Base-by-base conservation (phyloP, 2,329 filamentous ascomycete genomes). In the Lecanoromycetidae sp. region DNA sequence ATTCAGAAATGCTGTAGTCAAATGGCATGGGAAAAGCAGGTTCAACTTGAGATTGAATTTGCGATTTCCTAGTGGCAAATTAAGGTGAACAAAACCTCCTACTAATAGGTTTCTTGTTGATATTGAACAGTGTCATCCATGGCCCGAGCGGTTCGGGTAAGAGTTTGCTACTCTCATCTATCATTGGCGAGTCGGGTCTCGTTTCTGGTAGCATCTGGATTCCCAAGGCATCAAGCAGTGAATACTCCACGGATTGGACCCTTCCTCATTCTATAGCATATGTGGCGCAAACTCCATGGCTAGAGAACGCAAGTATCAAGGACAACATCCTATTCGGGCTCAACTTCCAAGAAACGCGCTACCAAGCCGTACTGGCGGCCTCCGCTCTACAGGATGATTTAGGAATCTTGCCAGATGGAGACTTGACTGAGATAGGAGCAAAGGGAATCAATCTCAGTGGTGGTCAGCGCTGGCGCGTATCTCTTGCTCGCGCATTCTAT, bases 381-480 rank as follows among this genome's bases (percentile, higher is more conserved):
- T 90, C 84, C 51, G 83, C 84, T 0, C 60, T 93, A 36, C 72
- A 74, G 44, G 84, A 85, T 58, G 87, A 93, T 56, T 66, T 93
- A 25, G 75, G 80, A n/a, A 84, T 86, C 67, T 70, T 93, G 17
- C 67, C 75, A 0, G 82, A 90, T 57, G 85, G 85, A 3, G 84
- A 90, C 56, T 65, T 76, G 39, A 91, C 87, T 0, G 82, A 88
- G 57, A 84, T 91, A 41, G 86, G 86, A 7, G 82, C 83, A 2
- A 88, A 88, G 52, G 86, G 86, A 6, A 84, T 91, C 55, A 87
- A 90, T 56, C 68, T 93, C 5, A 86, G 81, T 52, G 86, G 86
- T 52, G 86, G 86, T 0, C 86, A 93, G 62, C 79, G 84, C 57
- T 88, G 84, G 82, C 76, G 85, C 46, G 74, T 91, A 27, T 85